phyloP scores from a whole-genome alignment of 129 eudicot species.

The Chrysanthemum lavandulifolium region DNA sequence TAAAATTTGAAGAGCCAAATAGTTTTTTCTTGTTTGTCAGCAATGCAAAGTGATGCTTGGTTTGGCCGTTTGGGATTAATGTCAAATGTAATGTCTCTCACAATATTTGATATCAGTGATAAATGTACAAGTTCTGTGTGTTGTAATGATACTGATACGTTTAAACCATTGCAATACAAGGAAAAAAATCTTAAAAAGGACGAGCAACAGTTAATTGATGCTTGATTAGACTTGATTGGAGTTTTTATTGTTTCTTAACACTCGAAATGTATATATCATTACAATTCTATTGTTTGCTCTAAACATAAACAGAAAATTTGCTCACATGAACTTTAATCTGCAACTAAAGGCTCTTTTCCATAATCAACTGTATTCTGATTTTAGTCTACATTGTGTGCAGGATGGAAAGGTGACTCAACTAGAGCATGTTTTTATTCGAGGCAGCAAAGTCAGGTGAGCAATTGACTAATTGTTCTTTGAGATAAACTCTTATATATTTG shows the following conservation, averaged over 20 bases:
- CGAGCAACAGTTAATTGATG: background rate
- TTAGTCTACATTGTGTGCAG: slow-evolving; percentile 37
- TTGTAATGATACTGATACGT: background rate
- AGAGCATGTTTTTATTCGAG: slow-evolving; percentile 93
- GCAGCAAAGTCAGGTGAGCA: slow-evolving; percentile 93
- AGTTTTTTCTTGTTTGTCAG: too few species aligned
- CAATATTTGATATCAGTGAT: too few species aligned
- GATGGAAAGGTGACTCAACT: slow-evolving; percentile 98
- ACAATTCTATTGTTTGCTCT: background rate
- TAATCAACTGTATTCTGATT: slow-evolving; percentile 8
- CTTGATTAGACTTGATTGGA: too few species aligned
- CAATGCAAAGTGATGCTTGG: too few species aligned
- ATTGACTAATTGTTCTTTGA: background rate
- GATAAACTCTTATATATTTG: background rate
- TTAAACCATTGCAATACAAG: background rate
- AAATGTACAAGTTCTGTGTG: too few species aligned
- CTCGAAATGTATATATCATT: background rate
- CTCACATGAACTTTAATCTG: background rate
- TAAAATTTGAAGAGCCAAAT: too few species aligned
- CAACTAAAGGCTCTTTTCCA: background rate
- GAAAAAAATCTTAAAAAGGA: background rate
- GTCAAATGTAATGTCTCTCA: too few species aligned
- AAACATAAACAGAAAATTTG: background rate
- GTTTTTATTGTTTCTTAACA: background rate
- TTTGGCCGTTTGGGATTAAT: too few species aligned